Evolutionary conservation across 2,329 filamentous ascomycete genomes (phyloP).

Genomic region (Colletotrichum salicis): DNA sequence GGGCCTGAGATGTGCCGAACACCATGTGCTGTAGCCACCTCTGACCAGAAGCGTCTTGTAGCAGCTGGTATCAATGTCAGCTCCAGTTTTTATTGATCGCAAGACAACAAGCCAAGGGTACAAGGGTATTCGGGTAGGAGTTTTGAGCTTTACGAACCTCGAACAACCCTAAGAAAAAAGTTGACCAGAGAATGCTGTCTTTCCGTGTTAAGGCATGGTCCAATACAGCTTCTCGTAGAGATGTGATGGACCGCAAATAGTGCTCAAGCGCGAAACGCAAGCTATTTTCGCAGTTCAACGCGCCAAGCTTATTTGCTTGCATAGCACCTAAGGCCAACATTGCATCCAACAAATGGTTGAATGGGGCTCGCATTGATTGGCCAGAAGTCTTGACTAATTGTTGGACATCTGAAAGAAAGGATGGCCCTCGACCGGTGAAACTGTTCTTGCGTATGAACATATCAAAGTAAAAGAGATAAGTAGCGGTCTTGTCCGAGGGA

Average conservation of each 20-base stretch:
- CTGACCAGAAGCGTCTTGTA: slow-evolving; percentile 44
- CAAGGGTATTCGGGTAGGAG: background rate
- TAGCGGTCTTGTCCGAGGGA: slow-evolving; percentile 26
- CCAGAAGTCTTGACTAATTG: slow-evolving; percentile 34
- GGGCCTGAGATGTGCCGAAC: slow-evolving; percentile 45
- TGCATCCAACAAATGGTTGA: slow-evolving; percentile 40
- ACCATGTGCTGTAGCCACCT: slow-evolving; percentile 49
- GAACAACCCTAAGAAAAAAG: slow-evolving; percentile 46
- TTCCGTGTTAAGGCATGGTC: background rate
- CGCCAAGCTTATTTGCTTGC: slow-evolving; percentile 37
- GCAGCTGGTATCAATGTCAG: slow-evolving; percentile 40
- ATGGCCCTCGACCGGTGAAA: slow-evolving; percentile 37
- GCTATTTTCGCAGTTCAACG: background rate
- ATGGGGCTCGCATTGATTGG: slow-evolving; percentile 20
- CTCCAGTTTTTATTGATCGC: background rate
- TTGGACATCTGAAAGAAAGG: slow-evolving; percentile 38
- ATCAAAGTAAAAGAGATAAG: slow-evolving; percentile 45
- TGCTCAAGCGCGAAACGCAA: slow-evolving; percentile 37
- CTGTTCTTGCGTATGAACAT: slow-evolving; percentile 42
- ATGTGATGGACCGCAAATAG: slow-evolving; percentile 42
- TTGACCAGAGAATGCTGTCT: slow-evolving; percentile 44
- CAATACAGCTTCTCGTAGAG: slow-evolving; percentile 37
- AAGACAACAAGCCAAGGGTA: too few species aligned
- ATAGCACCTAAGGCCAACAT: slow-evolving; percentile 46
- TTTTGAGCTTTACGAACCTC: slow-evolving; percentile 40